A percentile compares a stretch with the other conserved stretches of the same genome.
Evolutionary conservation across 106 monocot species (phyloP).

Genomic region (Ottelia alismoides): DNA sequence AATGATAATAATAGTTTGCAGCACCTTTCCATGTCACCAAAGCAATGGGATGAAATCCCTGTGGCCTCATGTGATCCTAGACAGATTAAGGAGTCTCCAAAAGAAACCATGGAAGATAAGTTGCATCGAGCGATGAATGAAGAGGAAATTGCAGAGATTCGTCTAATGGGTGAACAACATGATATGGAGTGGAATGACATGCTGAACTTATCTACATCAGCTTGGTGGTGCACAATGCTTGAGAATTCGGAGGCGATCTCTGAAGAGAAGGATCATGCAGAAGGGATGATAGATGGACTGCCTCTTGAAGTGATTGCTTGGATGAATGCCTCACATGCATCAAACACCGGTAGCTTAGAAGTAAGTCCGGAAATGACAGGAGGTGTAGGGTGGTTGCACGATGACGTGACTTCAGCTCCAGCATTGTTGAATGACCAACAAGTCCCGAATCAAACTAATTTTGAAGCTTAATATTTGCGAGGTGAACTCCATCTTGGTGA

Average conservation of each 20-base stretch:
- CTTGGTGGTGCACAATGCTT: conserved; percentile 80
- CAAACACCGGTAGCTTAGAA: no score
- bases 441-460: no score
- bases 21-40: background rate
- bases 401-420: no score
- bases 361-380: no score
- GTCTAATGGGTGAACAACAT: conserved; percentile 54
- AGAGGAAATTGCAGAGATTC: conserved; percentile 70
- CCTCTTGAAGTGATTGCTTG: no score
- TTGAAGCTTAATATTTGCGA: no score
- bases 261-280: background rate
- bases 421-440: no score
- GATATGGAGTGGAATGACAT: conserved; percentile 87
- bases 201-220: conserved; percentile 48
- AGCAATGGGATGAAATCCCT: background rate
- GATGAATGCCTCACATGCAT: no score
- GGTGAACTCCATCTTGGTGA: no score
- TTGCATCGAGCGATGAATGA: conserved; percentile 77
- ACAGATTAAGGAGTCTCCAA: background rate
- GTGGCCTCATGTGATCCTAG: background rate
- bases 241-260: conserved; percentile 20
- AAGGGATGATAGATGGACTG: no score
- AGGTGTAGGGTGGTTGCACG: no score
- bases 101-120: background rate
- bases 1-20: background rate